Percentiles rank a stretch among this genome's conserved stretches.
Conservation (phyloP, 768 basidiomycete species). For the Russula ochroleuca region DNA sequence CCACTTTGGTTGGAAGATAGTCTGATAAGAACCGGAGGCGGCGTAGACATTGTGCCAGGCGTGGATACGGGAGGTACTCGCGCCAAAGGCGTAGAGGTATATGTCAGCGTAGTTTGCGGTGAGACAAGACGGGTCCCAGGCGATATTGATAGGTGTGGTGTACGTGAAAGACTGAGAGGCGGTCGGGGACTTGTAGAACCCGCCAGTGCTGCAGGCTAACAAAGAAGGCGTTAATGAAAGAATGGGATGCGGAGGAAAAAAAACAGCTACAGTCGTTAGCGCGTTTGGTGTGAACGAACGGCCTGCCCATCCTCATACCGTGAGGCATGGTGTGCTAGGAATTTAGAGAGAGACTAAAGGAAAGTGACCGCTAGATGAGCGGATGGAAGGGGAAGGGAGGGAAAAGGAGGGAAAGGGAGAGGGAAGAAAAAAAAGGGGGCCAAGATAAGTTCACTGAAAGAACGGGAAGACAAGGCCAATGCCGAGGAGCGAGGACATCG, state of each 20-base stretch:
- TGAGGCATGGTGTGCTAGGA: conserved; percentile 2
- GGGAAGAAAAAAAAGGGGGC: not conserved
- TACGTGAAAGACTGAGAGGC: conserved; percentile 46
- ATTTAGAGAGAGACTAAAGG: conserved; percentile 17
- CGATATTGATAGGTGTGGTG: conserved; percentile 48
- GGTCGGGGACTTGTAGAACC: conserved; percentile 57
- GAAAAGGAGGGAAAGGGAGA: not conserved
- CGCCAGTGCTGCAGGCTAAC: conserved; percentile 51
- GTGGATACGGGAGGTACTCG: conserved; percentile 45
- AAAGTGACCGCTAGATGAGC: conserved; percentile 26
- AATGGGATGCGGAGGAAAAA: not conserved
- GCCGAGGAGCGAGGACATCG: not conserved
- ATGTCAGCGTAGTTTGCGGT: conserved; percentile 54
- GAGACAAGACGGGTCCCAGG: conserved; percentile 64
- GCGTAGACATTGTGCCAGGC: conserved; percentile 53
- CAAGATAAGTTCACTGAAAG: not conserved
- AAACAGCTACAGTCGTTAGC: conserved; percentile 6
- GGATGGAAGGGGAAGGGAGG: conserved; percentile 15
- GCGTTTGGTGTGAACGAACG: conserved; percentile 13
- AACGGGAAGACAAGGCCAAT: not conserved
- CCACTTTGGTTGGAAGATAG: conserved; percentile 58
- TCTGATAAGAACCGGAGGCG: conserved; percentile 45
- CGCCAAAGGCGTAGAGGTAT: conserved; percentile 55
- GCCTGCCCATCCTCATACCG: conserved; percentile 5
- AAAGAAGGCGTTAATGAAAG: not conserved